Conservation (phyloP, 208 protist genomes). For the Acanthamoeba sp. region DNA sequence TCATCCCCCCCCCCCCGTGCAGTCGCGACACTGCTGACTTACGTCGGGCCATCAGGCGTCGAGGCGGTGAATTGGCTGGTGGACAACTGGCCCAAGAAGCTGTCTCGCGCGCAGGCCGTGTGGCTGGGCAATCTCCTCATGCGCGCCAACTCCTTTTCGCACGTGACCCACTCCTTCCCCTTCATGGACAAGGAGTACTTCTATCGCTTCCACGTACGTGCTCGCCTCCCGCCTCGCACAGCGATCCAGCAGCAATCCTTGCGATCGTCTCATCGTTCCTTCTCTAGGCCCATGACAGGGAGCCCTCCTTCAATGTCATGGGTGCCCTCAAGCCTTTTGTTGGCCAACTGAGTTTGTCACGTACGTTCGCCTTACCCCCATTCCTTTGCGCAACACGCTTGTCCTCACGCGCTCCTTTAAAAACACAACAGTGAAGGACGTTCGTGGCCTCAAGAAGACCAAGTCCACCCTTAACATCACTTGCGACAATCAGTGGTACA, state of each 20-base stretch:
- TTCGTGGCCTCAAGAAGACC: slow-evolving; percentile 5
- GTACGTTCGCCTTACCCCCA: background rate
- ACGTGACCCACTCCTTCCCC: slow-evolving; percentile 17
- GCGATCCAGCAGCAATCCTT: background rate
- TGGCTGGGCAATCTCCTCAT: slow-evolving; percentile 55
- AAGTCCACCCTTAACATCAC: background rate
- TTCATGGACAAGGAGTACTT: slow-evolving; percentile 67
- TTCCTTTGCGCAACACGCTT: background rate
- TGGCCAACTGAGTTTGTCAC: background rate
- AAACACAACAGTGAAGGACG: background rate
- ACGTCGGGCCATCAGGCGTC: background rate
- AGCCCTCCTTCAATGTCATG: background rate
- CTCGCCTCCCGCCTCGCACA: background rate
- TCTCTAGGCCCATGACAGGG: background rate
- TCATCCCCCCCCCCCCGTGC: no score
- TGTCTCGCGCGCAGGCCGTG: slow-evolving; percentile 37
- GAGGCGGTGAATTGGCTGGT: slow-evolving; percentile 52
- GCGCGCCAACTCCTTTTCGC: slow-evolving; percentile 5
- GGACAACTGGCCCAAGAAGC: slow-evolving; percentile 41
- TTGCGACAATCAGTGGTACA: slow-evolving; percentile 40
- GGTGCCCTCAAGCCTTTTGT: slow-evolving; percentile 8
- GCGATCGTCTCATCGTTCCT: background rate
- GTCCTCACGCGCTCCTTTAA: background rate
- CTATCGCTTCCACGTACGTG: slow-evolving; percentile 3
- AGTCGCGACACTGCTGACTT: no score